Conservation (phyloP, 1,139 yeast species). For the Diutina mesorugosa region DNA sequence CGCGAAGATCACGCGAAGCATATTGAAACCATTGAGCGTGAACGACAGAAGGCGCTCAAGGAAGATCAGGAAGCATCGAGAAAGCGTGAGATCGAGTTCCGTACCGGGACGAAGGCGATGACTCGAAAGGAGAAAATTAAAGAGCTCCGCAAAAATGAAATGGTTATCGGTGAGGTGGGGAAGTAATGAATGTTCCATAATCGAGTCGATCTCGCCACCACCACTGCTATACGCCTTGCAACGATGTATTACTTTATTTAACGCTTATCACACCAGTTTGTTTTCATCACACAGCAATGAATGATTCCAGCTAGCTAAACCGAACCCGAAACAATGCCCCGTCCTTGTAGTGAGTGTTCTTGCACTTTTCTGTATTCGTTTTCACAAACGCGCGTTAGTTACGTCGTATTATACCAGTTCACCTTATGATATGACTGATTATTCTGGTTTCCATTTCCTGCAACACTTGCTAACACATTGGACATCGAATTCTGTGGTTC, state of each 20-base stretch:
- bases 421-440: too few relatives aligned
- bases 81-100: constrained; percentile 27
- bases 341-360: too few relatives aligned
- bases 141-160: constrained; percentile 53
- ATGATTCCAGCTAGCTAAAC: too few relatives aligned
- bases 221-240: neutral
- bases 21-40: constrained; percentile 35
- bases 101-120: constrained; percentile 22
- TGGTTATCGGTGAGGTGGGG: constrained; percentile 37
- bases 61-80: constrained; percentile 41
- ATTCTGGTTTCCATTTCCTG: too few relatives aligned
- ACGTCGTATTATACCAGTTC: too few relatives aligned
- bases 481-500: too few relatives aligned
- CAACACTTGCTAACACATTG: too few relatives aligned
- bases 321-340: too few relatives aligned
- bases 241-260: neutral
- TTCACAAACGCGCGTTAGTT: too few relatives aligned
- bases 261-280: neutral
- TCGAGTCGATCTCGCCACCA: neutral
- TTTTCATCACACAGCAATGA: too few relatives aligned
- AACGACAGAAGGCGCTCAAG: constrained; percentile 36
- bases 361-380: too few relatives aligned
- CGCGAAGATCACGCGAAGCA: constrained; percentile 39
- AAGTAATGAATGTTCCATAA: neutral
- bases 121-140: constrained; percentile 34